Evolutionary conservation across 768 basidiomycete genomes (phyloP), one percentile per base, ranked within the genome.

Genomic region (Trametes cubensis): DNA sequence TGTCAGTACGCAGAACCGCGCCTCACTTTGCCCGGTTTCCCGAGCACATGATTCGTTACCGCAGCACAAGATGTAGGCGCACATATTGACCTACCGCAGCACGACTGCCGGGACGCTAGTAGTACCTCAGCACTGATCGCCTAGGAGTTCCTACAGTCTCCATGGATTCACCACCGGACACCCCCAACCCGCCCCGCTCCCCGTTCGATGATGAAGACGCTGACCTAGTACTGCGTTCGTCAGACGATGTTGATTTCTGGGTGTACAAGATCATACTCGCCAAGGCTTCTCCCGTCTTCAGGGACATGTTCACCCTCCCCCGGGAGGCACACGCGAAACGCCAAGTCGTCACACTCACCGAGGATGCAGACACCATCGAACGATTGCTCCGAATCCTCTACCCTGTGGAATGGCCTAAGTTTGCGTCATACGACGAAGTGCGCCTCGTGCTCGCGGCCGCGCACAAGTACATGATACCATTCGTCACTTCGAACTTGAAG

Each of bases 201-300:
- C 46, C 46, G 15, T 49, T 82, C 72, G 72, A 80, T 63, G 74
- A 77, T 53, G 67, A 48, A 23, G 74, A 77, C 25, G 78, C 78
- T 10, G 80, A 83, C 62, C 67, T 81, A 57, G 72, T 79, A 47
- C 70, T 83, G 39, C 75, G 75, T 40, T 76, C 80, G 8, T 66
- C 72, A 1, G 81, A 84, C 57, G 75, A 74, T 10, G 73, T 76
- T 2, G 65, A 73, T 10, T 83, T 84, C 66, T 78, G 75, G 38
- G 72, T 83, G 39, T 76, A 79, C 67, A 78, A 75, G 47, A 61
- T 78, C 46, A 75, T 79, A 39, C 65, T 85, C 40, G 73, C 74
- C 39, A 77, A 71, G 60, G 77, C 78, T 4, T 83, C 79, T 14
- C 67, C 77, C 1, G 71, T 82, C 18, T 76, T 83, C 62, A 66